Conservation (phyloP, 768 basidiomycete species). For the Clitopilus hobsonii region DNA sequence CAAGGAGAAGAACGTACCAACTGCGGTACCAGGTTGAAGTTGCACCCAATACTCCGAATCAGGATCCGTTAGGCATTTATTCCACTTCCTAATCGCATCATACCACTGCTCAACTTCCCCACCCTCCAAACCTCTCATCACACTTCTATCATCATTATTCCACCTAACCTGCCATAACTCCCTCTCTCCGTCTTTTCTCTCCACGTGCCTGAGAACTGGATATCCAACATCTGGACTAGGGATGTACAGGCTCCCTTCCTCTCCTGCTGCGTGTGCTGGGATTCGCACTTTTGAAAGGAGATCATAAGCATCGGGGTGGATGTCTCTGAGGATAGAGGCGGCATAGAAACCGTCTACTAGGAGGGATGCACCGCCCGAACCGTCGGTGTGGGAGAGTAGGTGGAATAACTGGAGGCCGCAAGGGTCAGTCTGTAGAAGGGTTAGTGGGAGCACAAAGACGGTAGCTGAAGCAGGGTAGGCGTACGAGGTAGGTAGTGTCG, state of each 20-base stretch:
- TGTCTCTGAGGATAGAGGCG: constrained; percentile 70
- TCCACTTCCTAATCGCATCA: constrained; percentile 75
- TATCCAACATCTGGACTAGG: constrained; percentile 57
- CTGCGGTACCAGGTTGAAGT: constrained; percentile 79
- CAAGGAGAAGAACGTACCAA: constrained; percentile 47
- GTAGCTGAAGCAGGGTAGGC: constrained; percentile 12
- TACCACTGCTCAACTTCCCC: constrained; percentile 44
- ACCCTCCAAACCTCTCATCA: neutral
- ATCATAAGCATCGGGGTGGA: constrained; percentile 66
- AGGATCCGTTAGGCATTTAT: constrained; percentile 64
- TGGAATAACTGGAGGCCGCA: constrained; percentile 97
- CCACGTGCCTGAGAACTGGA: constrained; percentile 54
- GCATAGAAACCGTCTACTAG: constrained; percentile 95
- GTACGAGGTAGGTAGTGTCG: constrained; percentile 63
- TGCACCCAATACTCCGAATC: constrained; percentile 94
- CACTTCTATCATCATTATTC: constrained; percentile 51
- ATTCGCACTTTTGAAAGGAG: constrained; percentile 65
- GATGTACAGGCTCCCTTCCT: constrained; percentile 48
- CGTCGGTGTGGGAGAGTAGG: constrained; percentile 77
- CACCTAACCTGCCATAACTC: constrained; percentile 52
- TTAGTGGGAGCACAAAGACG: constrained; percentile 1
- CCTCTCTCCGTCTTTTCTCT: too few relatives aligned
- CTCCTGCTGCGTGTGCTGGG: constrained; percentile 88
- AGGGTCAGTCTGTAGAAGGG: constrained; percentile 70
- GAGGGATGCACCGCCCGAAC: constrained; percentile 82